phyloP scores from a whole-genome alignment of 306 rosid species.

The Trichosanthes truncata region DNA sequence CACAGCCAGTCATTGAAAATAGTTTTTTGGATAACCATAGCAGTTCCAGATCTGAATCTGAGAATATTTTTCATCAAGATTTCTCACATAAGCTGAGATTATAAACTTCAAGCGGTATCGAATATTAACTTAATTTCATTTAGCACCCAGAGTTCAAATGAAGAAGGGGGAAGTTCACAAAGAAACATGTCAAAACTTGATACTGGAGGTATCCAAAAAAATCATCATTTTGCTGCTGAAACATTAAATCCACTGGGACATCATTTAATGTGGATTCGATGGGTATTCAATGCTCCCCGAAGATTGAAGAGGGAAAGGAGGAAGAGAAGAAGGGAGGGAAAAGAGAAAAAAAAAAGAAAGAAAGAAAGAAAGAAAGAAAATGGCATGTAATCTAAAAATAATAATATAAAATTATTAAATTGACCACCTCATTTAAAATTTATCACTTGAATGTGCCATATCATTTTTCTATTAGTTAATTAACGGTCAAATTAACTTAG shows the following conservation, averaged over 20 bases:
- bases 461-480: no score
- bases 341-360: no score
- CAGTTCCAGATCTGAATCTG: conserved; percentile 56
- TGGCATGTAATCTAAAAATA: no score
- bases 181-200: conserved; percentile 51
- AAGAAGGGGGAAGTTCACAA: conserved; percentile 53
- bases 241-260: conserved; percentile 80
- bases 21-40: conserved; percentile 58
- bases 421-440: no score
- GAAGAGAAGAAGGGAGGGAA: no score
- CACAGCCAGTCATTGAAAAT: conserved; percentile 41
- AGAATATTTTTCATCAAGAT: conserved; percentile 68
- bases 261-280: no score
- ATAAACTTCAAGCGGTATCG: conserved; percentile 74
- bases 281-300: no score
- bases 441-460: no score
- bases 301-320: no score
- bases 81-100: conserved; percentile 71
- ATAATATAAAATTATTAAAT: no score
- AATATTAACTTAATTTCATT: conserved; percentile 67
- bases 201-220: conserved; percentile 35
- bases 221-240: conserved; percentile 48
- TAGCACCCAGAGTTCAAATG: conserved; percentile 85
- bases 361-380: no score
- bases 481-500: no score